Evolutionary conservation across 495 filamentous ascomycete genomes (phyloP), one percentile per base, ranked within the genome.

Genomic region (Aeminium ludgeri): DNA sequence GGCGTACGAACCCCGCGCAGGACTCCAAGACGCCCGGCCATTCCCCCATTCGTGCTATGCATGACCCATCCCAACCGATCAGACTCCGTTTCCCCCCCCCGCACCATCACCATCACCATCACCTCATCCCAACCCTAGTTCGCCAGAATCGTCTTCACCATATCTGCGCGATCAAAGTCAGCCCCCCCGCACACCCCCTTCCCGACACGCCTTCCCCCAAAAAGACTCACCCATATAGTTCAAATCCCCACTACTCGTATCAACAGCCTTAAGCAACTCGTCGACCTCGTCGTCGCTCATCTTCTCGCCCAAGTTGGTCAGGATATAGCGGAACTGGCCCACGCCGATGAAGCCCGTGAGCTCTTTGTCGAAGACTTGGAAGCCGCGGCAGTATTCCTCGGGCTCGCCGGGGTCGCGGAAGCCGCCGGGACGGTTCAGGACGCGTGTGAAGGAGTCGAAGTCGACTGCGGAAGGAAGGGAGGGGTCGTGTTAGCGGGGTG

Each of bases 281-380:
- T 97, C 86, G 30, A 96, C 89, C 65, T 97, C 89, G 33, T 94
- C 87, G 53, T 96, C 86, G 48, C 82, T 84, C 80, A 97, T 91
- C 68, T 95, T 95, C 75, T 97, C 89, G 48, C 89, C 89, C 43
- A 97, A 66, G 54, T 92, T 94, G 36, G 89, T 97, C 44, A 97
- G 65, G 56, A 97, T 79, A 62, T 97, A 97, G 59, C 86, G 76
- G 55, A 96, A 67, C 62, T 97, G 89, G 27, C 89, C 89, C 46
- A 94, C 84, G 17, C 87, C 89, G 63, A 97, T 94, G 63, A 84
- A 94, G 15, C 89, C 89, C 37, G 86, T 92, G 76, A 87, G 78
- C 61, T 97, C 89, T 67, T 97, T 97, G 64, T 97, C 89, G 55
- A 97, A 97, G 43, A 96, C 89, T 64, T 96, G 89, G 65, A 97